Conservation (phyloP, 148 eudicot genomes). For the Mesembryanthemum crystallinum region DNA sequence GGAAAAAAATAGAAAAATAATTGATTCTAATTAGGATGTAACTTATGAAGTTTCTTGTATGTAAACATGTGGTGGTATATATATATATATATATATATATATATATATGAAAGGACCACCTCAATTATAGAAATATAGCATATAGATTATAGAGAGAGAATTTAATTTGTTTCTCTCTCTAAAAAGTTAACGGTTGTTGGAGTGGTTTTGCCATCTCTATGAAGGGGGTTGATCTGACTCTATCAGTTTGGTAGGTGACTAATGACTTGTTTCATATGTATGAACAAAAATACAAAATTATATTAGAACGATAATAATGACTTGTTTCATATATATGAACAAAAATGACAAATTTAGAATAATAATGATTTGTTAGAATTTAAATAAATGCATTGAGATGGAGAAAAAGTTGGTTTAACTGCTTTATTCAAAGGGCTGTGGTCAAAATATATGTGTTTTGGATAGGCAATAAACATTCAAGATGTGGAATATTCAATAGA, state of each 20-base stretch:
- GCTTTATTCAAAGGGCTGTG: conserved; percentile 2
- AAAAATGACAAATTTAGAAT: no score
- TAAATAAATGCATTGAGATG: no score
- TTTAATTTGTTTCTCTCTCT: not conserved
- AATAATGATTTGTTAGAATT: no score
- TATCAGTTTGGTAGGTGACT: conserved; percentile 21
- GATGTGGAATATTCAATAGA: no score
- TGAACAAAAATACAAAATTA: no score
- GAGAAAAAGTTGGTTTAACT: conserved; percentile 20
- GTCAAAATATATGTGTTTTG: not conserved
- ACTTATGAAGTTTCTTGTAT: not conserved
- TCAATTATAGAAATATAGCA: conserved; percentile 20
- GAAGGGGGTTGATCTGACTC: not conserved
- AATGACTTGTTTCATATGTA: not conserved
- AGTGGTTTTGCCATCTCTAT: not conserved
- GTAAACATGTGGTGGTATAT: no score
- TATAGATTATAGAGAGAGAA: not conserved
- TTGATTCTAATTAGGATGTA: not conserved
- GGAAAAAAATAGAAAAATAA: not conserved
- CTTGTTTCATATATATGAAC: no score
- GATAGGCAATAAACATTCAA: no score
- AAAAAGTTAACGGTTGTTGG: conserved; percentile 8
- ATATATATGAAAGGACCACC: conserved; percentile 19
- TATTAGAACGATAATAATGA: no score
- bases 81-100: not conserved